Conservation (phyloP, 2,329 filamentous ascomycete genomes). For the Exophiala phaeomuriformis region DNA sequence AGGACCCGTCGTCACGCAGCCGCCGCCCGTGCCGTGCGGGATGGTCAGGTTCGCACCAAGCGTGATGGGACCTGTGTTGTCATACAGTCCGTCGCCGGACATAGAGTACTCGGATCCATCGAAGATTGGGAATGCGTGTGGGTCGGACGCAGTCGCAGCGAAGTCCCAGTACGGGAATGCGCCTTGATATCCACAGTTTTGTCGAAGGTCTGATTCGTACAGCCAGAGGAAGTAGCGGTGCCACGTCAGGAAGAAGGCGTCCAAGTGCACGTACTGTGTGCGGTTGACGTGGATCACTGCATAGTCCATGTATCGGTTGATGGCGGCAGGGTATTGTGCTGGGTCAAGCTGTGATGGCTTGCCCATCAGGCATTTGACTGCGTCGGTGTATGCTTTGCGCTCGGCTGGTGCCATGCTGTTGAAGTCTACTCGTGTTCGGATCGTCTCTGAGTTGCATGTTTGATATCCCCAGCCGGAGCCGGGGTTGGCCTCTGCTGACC, state of each 20-base stretch:
- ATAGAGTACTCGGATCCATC: conserved; percentile 35
- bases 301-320: conserved; percentile 37
- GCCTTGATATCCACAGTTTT: conserved; percentile 42
- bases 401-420: conserved; percentile 24
- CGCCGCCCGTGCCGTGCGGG: conserved; percentile 27
- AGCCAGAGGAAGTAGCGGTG: conserved; percentile 40
- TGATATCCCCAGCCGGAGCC: conserved; percentile 5
- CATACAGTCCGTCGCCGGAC: conserved; percentile 29
- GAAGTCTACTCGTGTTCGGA: conserved; percentile 23
- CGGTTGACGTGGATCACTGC: conserved; percentile 36
- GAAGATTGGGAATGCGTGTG: conserved; percentile 29
- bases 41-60: conserved; percentile 21
- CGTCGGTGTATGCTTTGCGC: conserved; percentile 32
- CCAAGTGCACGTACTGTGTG: conserved; percentile 33
- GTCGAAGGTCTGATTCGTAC: conserved; percentile 39
- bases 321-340: conserved; percentile 30
- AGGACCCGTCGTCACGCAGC: conserved; percentile 28
- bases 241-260: conserved; percentile 39
- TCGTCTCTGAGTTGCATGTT: conserved; percentile 11
- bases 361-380: conserved; percentile 35
- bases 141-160: conserved; percentile 30
- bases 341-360: conserved; percentile 30
- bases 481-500: conserved; percentile 6
- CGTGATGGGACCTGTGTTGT: conserved; percentile 20
- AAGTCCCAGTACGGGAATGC: conserved; percentile 40